Evolutionary conservation across 441 rosid genomes (phyloP), one percentile per base, ranked within the genome.

Genomic region (Erodium texanum): DNA sequence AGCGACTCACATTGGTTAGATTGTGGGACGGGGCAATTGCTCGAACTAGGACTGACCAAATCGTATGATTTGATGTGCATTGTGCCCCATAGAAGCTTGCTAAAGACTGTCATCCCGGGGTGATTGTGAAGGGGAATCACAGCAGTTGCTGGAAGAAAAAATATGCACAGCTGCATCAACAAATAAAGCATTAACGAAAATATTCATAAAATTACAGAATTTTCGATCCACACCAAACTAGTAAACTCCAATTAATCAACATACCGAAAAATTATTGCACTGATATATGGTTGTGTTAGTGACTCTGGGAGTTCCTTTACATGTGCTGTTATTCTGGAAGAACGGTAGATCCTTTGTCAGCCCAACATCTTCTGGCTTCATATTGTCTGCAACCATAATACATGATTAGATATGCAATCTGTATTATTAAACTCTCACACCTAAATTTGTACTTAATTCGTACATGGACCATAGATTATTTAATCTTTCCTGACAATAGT

Each of bases 51-150:
- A 61, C 68, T 71, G 41, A 36, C 41, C 84, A 74, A 81, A 64
- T 86, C 91, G 19, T 81, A 86, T 0, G 91, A 84, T 74, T 83
- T 86, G 22, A 84, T 36, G 41, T 36, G 41, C 41, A 36, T 36
- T 36, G 41, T 36, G 41, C 41, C 41, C 41, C 41, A 36, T 36
- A 36, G 41, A 36, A 36, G 41, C 41, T 36, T 36, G 41, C 41
- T 36, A 7, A 36, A 36, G 9, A 36, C 41, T 36, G 41, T 36
- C 41, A 36, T 36, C 8, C 41, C 41, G 41, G 41, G 41, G 10
- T 36, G 41, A 7, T 36, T 36, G 41, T 36, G 41, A 11, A 36
- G 41, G 5, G 41, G 41, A 36, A 36, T 36, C 10, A 36, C 41
- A 1, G 41, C 41, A 9, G 41, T 36, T 7, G 41, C 41, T 1